Percentiles rank a stretch among this genome's conserved stretches.
Conservation (phyloP, 2,329 filamentous ascomycete genomes). For the Fusarium coffeatum region DNA sequence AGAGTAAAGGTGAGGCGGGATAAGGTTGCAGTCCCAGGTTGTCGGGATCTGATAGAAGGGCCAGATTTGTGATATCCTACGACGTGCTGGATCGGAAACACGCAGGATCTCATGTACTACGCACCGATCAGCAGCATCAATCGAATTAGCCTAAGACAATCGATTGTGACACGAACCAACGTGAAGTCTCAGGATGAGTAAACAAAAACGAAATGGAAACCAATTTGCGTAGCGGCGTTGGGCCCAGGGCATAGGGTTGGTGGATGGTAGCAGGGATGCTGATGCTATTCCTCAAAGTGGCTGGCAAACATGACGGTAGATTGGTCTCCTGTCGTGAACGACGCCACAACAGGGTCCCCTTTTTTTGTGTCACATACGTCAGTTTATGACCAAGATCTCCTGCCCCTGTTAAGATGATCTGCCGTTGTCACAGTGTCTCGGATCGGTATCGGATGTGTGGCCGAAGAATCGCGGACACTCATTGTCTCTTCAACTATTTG, state of each 20-base stretch:
- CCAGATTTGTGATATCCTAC: conserved; percentile 22
- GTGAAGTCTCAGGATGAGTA: conserved; percentile 2
- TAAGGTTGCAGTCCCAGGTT: conserved; percentile 14
- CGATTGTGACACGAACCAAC: conserved; percentile 24
- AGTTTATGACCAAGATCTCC: conserved; percentile 20
- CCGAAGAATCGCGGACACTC: conserved; percentile 37
- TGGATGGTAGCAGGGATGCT: conserved; percentile 9
- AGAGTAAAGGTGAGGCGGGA: conserved; percentile 8
- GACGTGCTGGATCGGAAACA: conserved; percentile 42
- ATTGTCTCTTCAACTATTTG: neutral
- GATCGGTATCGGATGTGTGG: conserved; percentile 15
- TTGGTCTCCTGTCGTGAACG: conserved; percentile 15
- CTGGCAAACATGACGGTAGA: conserved; percentile 11
- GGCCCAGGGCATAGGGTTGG: neutral
- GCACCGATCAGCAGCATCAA: conserved; percentile 13
- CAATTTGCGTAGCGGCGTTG: neutral
- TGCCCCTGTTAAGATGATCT: conserved; percentile 31
- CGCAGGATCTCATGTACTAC: conserved; percentile 41
- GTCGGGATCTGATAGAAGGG: conserved; percentile 21
- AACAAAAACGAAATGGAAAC: conserved; percentile 1
- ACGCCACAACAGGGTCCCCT: conserved; percentile 24
- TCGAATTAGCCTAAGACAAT: conserved; percentile 5
- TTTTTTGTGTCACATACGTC: conserved; percentile 25
- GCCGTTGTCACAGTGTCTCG: conserved; percentile 22
- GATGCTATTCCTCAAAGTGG: conserved; percentile 13